Conservation (phyloP, 495 filamentous ascomycete species). For the Aspergillus bridgeri region DNA sequence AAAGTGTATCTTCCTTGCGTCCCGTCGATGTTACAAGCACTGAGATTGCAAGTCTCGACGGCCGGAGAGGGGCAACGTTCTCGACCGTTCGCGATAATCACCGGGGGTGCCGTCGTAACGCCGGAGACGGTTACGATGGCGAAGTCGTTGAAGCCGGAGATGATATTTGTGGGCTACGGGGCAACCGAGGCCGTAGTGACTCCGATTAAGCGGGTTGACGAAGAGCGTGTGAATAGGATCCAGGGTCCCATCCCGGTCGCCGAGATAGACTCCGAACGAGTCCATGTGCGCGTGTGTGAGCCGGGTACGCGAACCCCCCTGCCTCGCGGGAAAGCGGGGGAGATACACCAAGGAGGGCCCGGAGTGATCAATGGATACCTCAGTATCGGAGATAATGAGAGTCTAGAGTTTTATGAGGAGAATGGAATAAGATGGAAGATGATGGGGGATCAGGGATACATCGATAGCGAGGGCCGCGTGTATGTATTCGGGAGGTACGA, state of each 20-base stretch:
- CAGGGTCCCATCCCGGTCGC: background rate
- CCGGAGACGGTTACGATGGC: conserved; percentile 26
- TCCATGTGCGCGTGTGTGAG: conserved; percentile 32
- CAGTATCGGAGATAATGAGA: conserved; percentile 11
- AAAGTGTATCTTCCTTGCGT: conserved; percentile 30
- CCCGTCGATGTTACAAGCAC: conserved; percentile 31
- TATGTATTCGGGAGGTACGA: conserved; percentile 63
- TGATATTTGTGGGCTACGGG: conserved; percentile 31
- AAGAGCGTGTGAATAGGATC: conserved; percentile 3
- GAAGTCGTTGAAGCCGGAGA: conserved; percentile 20
- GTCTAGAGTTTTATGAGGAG: conserved; percentile 28
- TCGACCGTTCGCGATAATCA: conserved; percentile 21
- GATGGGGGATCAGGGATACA: conserved; percentile 21
- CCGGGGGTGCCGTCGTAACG: conserved; percentile 31
- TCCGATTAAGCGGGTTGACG: conserved; percentile 15
- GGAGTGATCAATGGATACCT: conserved; percentile 32
- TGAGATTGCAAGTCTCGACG: conserved; percentile 9
- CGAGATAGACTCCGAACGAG: conserved; percentile 4
- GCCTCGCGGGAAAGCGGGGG: conserved; percentile 29
- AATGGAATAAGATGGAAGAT: conserved; percentile 19
- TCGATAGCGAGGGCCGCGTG: conserved; percentile 37
- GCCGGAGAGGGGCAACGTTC: conserved; percentile 11
- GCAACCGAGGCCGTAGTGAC: conserved; percentile 35
- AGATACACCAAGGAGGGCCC: conserved; percentile 38
- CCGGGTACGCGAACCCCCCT: conserved; percentile 22